Conservation (phyloP, 2,329 filamentous ascomycete species). For the Chalara sp. region DNA sequence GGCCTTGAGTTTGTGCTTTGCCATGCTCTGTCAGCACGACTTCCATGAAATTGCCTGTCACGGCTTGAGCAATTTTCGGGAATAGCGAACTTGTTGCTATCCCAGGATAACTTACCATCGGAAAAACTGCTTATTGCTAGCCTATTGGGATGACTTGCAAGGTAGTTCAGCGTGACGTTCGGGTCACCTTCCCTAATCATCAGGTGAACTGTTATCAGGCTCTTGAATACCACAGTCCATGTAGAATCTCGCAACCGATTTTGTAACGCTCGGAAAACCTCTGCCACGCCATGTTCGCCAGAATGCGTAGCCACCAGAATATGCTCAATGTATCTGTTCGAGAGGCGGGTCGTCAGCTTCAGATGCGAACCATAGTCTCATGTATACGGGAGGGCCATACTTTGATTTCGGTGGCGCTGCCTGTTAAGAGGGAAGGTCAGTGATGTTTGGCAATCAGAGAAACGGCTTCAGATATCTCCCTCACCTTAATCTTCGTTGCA, state of each 20-base stretch:
- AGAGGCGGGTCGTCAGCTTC: conserved; percentile 13
- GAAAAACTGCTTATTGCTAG: conserved; percentile 87
- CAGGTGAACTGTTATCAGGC: conserved; percentile 87
- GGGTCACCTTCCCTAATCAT: conserved; percentile 95
- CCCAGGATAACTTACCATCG: conserved; percentile 58
- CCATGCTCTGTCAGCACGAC: conserved; percentile 31
- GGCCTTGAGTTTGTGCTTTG: conserved; percentile 84
- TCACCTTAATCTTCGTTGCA: conserved; percentile 93
- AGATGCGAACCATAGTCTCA: background rate
- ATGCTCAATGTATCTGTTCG: conserved; percentile 64
- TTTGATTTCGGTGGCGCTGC: conserved; percentile 96
- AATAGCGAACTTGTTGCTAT: background rate
- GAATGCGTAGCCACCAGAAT: conserved; percentile 93
- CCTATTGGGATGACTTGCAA: conserved; percentile 75
- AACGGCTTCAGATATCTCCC: conserved; percentile 5
- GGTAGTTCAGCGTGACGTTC: conserved; percentile 79
- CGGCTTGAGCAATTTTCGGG: conserved; percentile 11
- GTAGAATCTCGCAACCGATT: conserved; percentile 87
- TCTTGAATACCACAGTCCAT: conserved; percentile 99
- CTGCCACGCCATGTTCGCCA: conserved; percentile 87
- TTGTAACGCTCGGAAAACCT: conserved; percentile 90
- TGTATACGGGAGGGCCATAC: conserved; percentile 42
- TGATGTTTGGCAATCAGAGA: background rate
- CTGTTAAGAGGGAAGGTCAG: conserved; percentile 36
- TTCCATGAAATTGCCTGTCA: conserved; percentile 13